phyloP scores from a whole-genome alignment of 2,329 filamentous ascomycete genomes.

The Hypoxylon sp. region DNA sequence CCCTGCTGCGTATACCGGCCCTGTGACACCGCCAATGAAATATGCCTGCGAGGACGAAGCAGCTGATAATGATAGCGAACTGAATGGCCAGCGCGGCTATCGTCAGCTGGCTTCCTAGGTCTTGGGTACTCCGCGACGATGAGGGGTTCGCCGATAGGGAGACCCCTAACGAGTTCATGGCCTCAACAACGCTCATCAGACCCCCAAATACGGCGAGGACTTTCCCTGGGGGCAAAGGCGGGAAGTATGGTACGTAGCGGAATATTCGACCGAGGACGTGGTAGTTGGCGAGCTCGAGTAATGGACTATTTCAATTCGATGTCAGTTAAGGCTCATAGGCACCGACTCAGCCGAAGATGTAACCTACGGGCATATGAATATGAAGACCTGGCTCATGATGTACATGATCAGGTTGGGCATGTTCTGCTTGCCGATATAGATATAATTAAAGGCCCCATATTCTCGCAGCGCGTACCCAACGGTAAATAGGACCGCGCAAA shows the following conservation, averaged over 20 bases:
- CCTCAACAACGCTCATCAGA: constrained; percentile 55
- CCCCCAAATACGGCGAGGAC: constrained; percentile 57
- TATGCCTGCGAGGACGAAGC: constrained; percentile 48
- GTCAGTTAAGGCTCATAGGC: not conserved
- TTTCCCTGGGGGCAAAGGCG: constrained; percentile 58
- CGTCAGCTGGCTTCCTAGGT: constrained; percentile 49
- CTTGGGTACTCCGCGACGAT: constrained; percentile 39
- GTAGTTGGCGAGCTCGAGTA: constrained; percentile 71
- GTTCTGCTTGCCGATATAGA: constrained; percentile 42
- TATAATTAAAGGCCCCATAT: constrained; percentile 58
- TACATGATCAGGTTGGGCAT: constrained; percentile 47
- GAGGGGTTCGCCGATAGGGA: constrained; percentile 50
- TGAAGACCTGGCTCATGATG: constrained; percentile 53
- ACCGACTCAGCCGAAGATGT: not conserved
- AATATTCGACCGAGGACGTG: constrained; percentile 68
- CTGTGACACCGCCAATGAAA: constrained; percentile 54
- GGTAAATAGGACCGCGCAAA: constrained; percentile 59
- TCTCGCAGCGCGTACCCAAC: constrained; percentile 62
- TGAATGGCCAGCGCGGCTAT: constrained; percentile 56
- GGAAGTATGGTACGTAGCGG: constrained; percentile 67
- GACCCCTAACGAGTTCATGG: constrained; percentile 56
- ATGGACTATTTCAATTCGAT: constrained; percentile 52
- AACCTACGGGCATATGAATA: constrained; percentile 50
- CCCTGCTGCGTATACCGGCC: constrained; percentile 22
- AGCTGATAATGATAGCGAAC: constrained; percentile 52